These are phyloP conservation scores for Ceratocystis albifundus DNA, from an alignment of 2,329 filamentous ascomycete genomes.

Conservation along the genomic window DNA sequence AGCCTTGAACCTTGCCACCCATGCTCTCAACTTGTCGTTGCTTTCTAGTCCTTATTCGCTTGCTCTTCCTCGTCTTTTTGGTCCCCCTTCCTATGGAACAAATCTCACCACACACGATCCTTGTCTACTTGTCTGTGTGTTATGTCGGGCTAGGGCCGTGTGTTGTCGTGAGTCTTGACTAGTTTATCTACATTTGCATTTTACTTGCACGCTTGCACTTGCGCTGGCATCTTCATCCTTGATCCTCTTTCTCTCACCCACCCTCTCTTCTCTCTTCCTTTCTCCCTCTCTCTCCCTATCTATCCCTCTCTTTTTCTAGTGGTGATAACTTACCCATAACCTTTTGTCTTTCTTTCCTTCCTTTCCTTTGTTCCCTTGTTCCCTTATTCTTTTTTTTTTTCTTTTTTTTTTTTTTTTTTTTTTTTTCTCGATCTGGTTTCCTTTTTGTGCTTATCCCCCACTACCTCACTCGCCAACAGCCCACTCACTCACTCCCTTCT, in stretches of 20 bases:
- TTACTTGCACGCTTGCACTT: slow-evolving; percentile 9
- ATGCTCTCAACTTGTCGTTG: slow-evolving; percentile 1
- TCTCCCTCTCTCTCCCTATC: slow-evolving; percentile 8
- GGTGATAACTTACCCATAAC: neutral
- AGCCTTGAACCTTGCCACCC: slow-evolving; percentile 11
- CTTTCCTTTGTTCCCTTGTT: slow-evolving; percentile 10
- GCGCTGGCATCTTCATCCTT: slow-evolving; percentile 14
- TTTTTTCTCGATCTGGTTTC: slow-evolving; percentile 10
- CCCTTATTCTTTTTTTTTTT: slow-evolving; percentile 15
- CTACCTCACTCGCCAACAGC: neutral
- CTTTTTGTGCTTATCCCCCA: neutral
- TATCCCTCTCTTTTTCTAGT: slow-evolving; percentile 6
- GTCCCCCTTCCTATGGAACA: slow-evolving; percentile 13
- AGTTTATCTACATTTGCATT: slow-evolving; percentile 12
- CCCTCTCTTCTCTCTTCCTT: slow-evolving; percentile 2
- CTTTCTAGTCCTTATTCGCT: slow-evolving; percentile 7
- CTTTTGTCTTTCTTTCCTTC: slow-evolving; percentile 12
- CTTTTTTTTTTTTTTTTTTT: slow-evolving; percentile 18
- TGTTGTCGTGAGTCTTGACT: slow-evolving; percentile 1
- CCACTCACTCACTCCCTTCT: too few relatives aligned
- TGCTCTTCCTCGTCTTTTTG: slow-evolving; percentile 2
- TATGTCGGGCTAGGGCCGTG: slow-evolving; percentile 8
- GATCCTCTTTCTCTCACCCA: slow-evolving; percentile 10
- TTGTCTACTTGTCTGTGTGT: slow-evolving; percentile 11
- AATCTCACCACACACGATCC: slow-evolving; percentile 9